Evolutionary conservation across 1,284 basidiomycete species (phyloP), one percentile per base, ranked within the genome.

Genomic region (Fomitopsis pinicola): DNA sequence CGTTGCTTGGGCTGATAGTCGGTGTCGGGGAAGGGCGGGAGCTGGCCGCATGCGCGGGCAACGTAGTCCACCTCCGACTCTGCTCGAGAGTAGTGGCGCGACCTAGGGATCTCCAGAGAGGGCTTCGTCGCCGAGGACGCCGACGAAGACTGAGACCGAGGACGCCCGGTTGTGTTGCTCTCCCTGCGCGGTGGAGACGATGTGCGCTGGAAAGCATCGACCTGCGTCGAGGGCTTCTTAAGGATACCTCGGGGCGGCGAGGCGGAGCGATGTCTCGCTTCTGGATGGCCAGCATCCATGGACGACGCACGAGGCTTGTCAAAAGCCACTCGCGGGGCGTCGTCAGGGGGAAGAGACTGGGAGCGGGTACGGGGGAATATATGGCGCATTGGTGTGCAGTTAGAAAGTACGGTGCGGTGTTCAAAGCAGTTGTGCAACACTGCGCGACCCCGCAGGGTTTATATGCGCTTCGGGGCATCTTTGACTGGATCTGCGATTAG

Each of bases 61-160:
- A 71, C 69, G 7, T 71, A 68, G 57, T 74, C 72, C 22, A 61
- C 58, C 38, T 73, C 72, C 40, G 64, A 66, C 52, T 73, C 71
- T 28, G 66, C 9, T 48, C 28, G 48, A 63, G 61, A 17, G 64
- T 58, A 7, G 62, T 36, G 36, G 33, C 57, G 33, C 28, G 26
- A 22, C 17, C 48, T 5, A 14, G 17, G 28, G 28, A 33, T 33
- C 12, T n/a, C 42, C 42, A 14, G 33, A 26, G 48, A 17, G 28
- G 30, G 30, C 30, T 33, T 33, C 2, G 5, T 5, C 30, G 30
- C 30, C 30, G 30, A 33, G 30, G 4, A 8, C 8, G n/a, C 42
- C 14, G 55, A 44, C 14, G 40, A 22, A 19, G 42, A 42, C 6
- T 30, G 35, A 28, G 42, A n/a, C 7, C 40, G 55, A 26, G 42